phyloP scores from a whole-genome alignment of 495 filamentous ascomycete genomes.

The Annulohypoxylon stygium region DNA sequence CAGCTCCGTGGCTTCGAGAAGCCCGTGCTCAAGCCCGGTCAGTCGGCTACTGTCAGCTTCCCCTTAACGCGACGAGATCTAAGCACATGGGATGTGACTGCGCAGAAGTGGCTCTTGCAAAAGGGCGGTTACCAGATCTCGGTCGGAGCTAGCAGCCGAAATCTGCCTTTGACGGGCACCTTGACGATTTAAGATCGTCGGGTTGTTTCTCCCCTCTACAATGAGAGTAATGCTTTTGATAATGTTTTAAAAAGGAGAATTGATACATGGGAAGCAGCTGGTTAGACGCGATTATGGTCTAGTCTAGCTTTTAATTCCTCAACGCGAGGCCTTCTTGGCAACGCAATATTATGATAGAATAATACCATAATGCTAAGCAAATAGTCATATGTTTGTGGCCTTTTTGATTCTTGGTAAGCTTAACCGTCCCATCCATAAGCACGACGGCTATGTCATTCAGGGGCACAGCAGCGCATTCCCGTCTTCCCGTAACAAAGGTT shows the following conservation, averaged over 20 bases:
- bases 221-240: background rate
- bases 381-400: background rate
- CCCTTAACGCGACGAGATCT: slow-evolving; percentile 73
- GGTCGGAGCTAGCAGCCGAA: slow-evolving; percentile 75
- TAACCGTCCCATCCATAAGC: background rate
- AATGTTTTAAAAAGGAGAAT: background rate
- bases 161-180: slow-evolving; percentile 60
- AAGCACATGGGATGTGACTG: slow-evolving; percentile 73
- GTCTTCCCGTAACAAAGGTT: background rate
- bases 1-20: slow-evolving; percentile 79
- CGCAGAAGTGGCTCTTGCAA: slow-evolving; percentile 71
- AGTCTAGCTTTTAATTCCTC: slow-evolving; percentile 2
- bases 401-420: background rate
- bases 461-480: background rate
- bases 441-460: slow-evolving; percentile 1
- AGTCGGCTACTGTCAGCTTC: slow-evolving; percentile 63
- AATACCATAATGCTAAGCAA: background rate
- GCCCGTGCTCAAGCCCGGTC: slow-evolving; percentile 59
- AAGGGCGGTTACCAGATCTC: slow-evolving; percentile 59
- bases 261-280: background rate
- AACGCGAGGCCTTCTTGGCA: background rate
- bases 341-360: background rate
- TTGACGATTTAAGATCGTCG: slow-evolving; percentile 32
- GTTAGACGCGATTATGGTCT: background rate
- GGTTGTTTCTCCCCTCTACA: background rate